These are phyloP conservation scores for Cyclocybe aegerita DNA, from an alignment of 768 basidiomycete genomes.

Conservation along the genomic window DNA sequence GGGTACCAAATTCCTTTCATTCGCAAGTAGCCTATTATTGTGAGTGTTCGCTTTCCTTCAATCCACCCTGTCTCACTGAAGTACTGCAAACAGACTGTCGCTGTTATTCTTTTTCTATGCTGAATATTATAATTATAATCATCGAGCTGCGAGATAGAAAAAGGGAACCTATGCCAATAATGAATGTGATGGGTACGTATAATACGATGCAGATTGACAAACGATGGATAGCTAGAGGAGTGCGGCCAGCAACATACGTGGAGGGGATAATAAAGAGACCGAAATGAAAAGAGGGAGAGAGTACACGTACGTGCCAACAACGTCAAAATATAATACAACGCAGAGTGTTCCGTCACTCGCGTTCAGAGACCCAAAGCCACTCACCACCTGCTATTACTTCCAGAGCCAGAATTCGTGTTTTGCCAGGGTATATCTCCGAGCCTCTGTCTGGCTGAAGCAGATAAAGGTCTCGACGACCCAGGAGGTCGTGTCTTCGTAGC, in stretches of 20 bases:
- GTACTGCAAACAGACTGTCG: not conserved
- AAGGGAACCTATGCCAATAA: not conserved
- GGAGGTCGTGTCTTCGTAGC: conserved; percentile 12
- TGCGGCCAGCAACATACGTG: not conserved
- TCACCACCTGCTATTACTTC: conserved; percentile 1
- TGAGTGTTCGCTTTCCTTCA: conserved; percentile 8
- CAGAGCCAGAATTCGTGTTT: conserved; percentile 14
- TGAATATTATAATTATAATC: not conserved
- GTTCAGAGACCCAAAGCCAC: not conserved
- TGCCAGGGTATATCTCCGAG: conserved; percentile 70
- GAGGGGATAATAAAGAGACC: not conserved
- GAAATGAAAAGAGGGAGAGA: not conserved
- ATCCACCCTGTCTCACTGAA: too few relatives aligned
- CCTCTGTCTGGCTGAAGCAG: conserved; percentile 43
- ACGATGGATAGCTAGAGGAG: conserved; percentile 11
- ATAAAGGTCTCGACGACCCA: conserved; percentile 8
- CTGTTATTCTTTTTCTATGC: conserved; percentile 5
- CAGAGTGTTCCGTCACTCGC: not conserved
- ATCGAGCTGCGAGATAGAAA: not conserved
- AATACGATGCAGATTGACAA: conserved; percentile 7
- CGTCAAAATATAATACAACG: conserved; percentile 9
- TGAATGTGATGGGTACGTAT: conserved; percentile 7
- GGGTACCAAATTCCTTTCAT: conserved; percentile 92
- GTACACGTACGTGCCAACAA: not conserved
- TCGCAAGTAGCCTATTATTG: conserved; percentile 33